These are phyloP conservation scores for Rhodomyrtus tomentosa DNA, from an alignment of 345 rosid species.

Conservation along the genomic window DNA sequence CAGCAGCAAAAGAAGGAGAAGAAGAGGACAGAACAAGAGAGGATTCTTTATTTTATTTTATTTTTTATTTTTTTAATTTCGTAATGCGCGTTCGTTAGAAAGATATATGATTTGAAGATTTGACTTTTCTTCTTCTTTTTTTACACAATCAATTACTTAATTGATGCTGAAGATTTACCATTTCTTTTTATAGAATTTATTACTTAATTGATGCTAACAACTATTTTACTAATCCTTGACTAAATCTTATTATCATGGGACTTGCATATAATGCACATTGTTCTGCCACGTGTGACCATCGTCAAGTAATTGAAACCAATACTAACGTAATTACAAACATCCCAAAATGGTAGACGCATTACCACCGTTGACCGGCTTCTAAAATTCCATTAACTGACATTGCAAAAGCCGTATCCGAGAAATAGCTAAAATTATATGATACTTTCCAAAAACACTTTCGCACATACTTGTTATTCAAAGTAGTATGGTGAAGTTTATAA, in stretches of 20 bases:
- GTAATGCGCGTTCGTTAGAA: not conserved
- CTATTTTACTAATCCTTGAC: not conserved
- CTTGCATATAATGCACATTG: no score
- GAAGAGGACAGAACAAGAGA: not conserved
- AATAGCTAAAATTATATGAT: not conserved
- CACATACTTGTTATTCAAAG: not conserved
- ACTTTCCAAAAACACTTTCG: not conserved
- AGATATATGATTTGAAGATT: not conserved
- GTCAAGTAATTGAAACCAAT: not conserved
- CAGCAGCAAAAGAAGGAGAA: not conserved
- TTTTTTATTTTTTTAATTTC: no score
- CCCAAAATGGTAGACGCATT: not conserved
- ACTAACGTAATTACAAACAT: not conserved
- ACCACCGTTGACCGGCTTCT: fast-evolving
- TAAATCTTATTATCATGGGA: no score
- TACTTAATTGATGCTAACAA: not conserved
- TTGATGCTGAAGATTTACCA: not conserved
- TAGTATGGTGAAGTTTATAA: not conserved
- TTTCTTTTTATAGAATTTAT: not conserved
- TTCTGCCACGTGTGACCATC: no score
- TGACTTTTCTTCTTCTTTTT: not conserved
- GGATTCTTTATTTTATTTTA: not conserved
- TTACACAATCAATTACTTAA: not conserved
- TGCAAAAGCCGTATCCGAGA: not conserved
- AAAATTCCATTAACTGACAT: not conserved